A percentile compares a stretch with the other conserved stretches of the same genome.
phyloP scores from a whole-genome alignment of 164 flowering plant genomes.

The Sedum album region DNA sequence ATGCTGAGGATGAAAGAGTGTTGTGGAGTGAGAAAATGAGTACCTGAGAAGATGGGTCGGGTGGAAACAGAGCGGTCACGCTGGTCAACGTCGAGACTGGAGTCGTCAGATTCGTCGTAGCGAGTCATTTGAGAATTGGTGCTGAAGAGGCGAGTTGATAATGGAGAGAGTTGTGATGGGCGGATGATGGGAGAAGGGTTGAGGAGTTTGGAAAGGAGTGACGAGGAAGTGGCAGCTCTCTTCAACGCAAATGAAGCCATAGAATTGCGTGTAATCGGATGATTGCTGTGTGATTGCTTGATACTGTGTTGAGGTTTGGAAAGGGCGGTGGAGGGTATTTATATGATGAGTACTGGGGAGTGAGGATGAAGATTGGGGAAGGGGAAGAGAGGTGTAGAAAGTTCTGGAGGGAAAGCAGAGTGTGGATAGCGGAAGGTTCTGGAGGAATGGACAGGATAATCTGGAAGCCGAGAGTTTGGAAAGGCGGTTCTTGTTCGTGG shows the following conservation, averaged over 20 bases:
- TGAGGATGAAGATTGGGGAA: neutral
- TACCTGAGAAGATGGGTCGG: conserved; percentile 36
- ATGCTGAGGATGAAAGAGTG: too few species aligned
- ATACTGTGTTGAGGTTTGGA: too few species aligned
- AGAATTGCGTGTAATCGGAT: neutral
- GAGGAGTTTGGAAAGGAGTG: neutral
- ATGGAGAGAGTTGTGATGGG: neutral
- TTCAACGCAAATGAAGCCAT: conserved; percentile 6
- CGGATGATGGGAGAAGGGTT: neutral
- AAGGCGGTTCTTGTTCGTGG: too few species aligned
- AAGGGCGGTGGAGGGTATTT: neutral
- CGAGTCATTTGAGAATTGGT: conserved; percentile 5
- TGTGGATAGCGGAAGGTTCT: neutral
- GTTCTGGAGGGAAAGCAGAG: neutral
- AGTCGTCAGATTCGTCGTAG: too few species aligned
- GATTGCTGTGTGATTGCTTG: too few species aligned
- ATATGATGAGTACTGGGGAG: too few species aligned
- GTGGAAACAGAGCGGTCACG: conserved; percentile 9
- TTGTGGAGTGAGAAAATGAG: conserved; percentile 15
- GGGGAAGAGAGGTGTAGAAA: conserved; percentile 8
- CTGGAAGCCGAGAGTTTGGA: neutral
- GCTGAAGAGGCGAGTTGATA: neutral
- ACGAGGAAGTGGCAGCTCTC: neutral
- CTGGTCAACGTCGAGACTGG: neutral
- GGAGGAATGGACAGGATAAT: too few species aligned